Base-by-base conservation (phyloP, 805 yeast species). In the Scheffersomyces spartinae region DNA sequence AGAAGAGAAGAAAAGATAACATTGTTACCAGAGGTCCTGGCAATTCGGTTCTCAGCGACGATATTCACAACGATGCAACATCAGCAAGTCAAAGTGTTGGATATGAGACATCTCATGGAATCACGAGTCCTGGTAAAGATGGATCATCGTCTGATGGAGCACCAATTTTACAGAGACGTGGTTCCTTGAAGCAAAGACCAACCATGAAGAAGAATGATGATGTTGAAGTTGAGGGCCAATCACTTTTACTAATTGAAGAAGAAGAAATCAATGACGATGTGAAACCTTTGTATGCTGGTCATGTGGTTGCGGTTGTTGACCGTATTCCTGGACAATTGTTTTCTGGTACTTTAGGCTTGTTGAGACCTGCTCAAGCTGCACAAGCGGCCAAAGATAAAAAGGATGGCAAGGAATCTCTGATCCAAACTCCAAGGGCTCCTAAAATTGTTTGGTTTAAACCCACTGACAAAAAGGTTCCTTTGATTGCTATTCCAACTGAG, bases 381-480 rank as follows among this genome's bases (percentile, higher is more conserved):
- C 77, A 83, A 18, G 83, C 80, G 36, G 86, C 80, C 24, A 75
- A 74, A 42, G 65, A 58, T 34, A 58, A 59, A 30, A 53, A 59
- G 30, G 49, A 44, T 26, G 73, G 71, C 11, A 56, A 57, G 34
- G 70, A 64, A 28, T 53, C 64, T 5, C 50, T 62, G 9, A 55
- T 59, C 10, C 63, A 53, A 31, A 53, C 9, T 17, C 18, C 9
- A 14, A 63, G 58, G 26, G 70, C 71, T 21, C 98, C 98, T 17
- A 91, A 91, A 48, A 91, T 91, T 61, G 96, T 91, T 17, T 91
- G 98, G 98, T 91, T 91, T 52, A 91, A 91, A 49, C 98, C 98
- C 19, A 86, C 95, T 1, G 98, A 91, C 49, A 91, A 91, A 55
- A 83, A 94, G 35, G 98, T 91, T 12, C 98, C 98, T 4, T 64